Base-by-base conservation (phyloP, 352 stramenopile genomes). In the Pilasporangium apinafurcum region DNA sequence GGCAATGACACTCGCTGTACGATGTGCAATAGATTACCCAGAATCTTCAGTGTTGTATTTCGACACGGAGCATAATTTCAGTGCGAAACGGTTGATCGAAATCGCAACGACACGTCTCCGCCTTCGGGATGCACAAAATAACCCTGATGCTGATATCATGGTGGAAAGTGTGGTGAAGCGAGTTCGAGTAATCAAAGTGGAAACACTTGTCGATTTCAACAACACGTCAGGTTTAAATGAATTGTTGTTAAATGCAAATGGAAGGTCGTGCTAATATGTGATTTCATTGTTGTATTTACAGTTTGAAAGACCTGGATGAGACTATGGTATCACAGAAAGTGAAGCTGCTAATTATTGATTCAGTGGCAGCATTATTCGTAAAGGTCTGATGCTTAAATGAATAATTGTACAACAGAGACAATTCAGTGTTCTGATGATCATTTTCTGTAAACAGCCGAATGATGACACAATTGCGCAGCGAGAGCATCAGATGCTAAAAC, bases 271-370 rank as follows among this genome's bases (percentile, higher is more conserved):
- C 13, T 27, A 10, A 27, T 42, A 9, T 36, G 7, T 35, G 26
- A 26, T 37, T 24, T 16, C 13, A 21, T 29, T 28, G n/a, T 16
- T 26, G 35, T 6, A 35, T 47, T 5, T 24, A 7, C 44, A 92
- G 77, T n/a, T 34, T 89, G 8, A 81, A 81, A 33, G 58, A 66
- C 16, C 42, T 87, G n/a, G 58, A 86, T 40, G 45, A 56, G 14
- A 56, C 40, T 16, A 68, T 89, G 45, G 36, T 62, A n/a, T 48
- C 46, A 13, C 47, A 72, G 24, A 53, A 67, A 18, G 57, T 74
- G 12, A 83, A 87, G 37, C 64, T 90, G 36, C 17, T 92, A 2
- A 57, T 92, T 26, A 54, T 91, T 38, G 81, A 92, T 59, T 91
- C 78, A n/a, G 43, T 86, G 1, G 64, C 75, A 8, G 64, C 73